phyloP scores from a whole-genome alignment of 2,329 filamentous ascomycete genomes.

The Scolecobasidium constrictum region DNA sequence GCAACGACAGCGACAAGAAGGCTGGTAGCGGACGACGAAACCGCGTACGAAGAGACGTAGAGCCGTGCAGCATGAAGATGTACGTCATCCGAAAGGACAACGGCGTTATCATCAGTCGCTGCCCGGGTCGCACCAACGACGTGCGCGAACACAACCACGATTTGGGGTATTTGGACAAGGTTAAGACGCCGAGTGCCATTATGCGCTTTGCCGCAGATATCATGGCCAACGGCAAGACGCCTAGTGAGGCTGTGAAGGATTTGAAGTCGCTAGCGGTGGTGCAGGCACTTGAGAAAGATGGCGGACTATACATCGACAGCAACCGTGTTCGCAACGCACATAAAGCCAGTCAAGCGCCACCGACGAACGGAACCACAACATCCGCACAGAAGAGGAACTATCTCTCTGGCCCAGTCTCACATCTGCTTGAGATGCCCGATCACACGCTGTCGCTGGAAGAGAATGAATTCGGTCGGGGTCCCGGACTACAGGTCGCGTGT shows the following conservation, averaged over 20 bases:
- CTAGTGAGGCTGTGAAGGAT: slow-evolving; percentile 6
- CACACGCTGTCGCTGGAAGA: neutral
- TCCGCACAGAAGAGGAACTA: neutral
- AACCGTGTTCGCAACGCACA: slow-evolving; percentile 7
- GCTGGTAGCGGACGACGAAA: slow-evolving; percentile 3
- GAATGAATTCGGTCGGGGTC: neutral
- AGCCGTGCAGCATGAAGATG: slow-evolving; percentile 9
- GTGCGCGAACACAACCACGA: slow-evolving; percentile 6
- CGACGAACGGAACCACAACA: neutral
- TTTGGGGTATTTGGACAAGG: slow-evolving; percentile 8
- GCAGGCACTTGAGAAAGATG: slow-evolving; percentile 6
- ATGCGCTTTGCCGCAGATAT: slow-evolving; percentile 7
- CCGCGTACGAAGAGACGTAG: slow-evolving; percentile 1
- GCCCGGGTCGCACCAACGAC: slow-evolving; percentile 2
- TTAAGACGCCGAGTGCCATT: slow-evolving; percentile 8
- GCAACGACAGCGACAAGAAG: slow-evolving; percentile 7
- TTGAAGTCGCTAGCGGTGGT: slow-evolving; percentile 4
- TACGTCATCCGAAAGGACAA: slow-evolving; percentile 8
- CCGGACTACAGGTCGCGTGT: slow-evolving; percentile 26
- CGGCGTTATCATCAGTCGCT: slow-evolving; percentile 5
- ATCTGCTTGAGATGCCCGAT: neutral
- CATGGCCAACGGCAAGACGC: slow-evolving; percentile 5
- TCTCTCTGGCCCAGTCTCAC: neutral
- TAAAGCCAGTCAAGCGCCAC: slow-evolving; percentile 2
- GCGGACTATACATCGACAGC: slow-evolving; percentile 7